Percentiles rank a stretch among this genome's conserved stretches.
These are phyloP conservation scores for Metschnikowia vanudenii DNA, from an alignment of 805 yeast genomes.

Conservation along the genomic window DNA sequence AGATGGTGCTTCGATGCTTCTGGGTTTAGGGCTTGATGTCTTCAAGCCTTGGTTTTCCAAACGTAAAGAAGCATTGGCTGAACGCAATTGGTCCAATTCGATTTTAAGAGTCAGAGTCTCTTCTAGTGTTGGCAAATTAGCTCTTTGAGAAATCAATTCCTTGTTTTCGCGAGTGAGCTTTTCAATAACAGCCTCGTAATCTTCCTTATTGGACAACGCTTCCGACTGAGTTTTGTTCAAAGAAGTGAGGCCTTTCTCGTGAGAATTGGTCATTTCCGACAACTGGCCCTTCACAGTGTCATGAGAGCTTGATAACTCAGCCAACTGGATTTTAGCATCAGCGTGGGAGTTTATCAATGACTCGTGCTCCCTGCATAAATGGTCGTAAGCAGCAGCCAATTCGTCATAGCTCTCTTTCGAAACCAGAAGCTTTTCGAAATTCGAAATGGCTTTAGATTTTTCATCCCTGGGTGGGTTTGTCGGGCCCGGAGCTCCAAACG, in stretches of 20 bases:
- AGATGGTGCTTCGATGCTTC: background rate
- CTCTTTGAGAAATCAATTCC: constrained; percentile 1
- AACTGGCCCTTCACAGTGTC: constrained; percentile 18
- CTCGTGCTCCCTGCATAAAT: constrained; percentile 8
- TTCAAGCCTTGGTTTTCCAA: constrained; percentile 40
- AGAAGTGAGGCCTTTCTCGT: constrained; percentile 10
- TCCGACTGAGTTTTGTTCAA: constrained; percentile 5
- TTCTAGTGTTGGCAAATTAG: constrained; percentile 6
- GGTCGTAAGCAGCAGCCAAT: constrained; percentile 5
- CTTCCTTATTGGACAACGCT: constrained; percentile 3
- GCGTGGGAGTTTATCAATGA: constrained; percentile 7
- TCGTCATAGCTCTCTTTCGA: constrained; percentile 1
- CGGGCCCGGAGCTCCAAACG: constrained; percentile 1
- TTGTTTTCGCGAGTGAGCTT: constrained; percentile 9
- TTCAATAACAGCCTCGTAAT: constrained; percentile 7
- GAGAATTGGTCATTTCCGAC: constrained; percentile 24
- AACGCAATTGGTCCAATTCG: constrained; percentile 31
- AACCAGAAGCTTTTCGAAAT: background rate
- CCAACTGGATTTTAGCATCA: constrained; percentile 19
- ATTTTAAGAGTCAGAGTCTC: constrained; percentile 6
- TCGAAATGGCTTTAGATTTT: background rate
- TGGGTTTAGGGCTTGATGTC: constrained; percentile 11
- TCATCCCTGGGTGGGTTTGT: background rate
- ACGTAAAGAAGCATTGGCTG: constrained; percentile 33
- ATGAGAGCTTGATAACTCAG: constrained; percentile 16